Evolutionary conservation across 352 stramenopile species (phyloP).

Genomic region (Peronosclerospora sorghi): DNA sequence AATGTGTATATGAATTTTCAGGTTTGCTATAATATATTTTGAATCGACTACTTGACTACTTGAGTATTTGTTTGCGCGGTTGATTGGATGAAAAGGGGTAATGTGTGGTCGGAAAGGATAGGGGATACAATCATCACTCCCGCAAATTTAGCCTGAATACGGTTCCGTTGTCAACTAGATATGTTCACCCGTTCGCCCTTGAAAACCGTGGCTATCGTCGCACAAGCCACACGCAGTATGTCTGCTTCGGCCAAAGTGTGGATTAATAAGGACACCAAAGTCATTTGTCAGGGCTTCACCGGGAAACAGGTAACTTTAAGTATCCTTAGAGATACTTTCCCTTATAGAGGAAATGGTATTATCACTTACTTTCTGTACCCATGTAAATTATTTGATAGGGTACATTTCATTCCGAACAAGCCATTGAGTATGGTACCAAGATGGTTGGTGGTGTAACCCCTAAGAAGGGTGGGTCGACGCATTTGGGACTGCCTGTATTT

Average conservation of each 20-base stretch:
- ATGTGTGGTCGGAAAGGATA: no score
- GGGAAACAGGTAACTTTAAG: constrained; percentile 91
- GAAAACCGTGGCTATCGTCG: constrained; percentile 24
- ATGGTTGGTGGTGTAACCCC: constrained; percentile 99
- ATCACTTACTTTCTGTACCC: neutral
- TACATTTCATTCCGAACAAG: constrained; percentile 98
- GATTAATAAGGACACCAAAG: constrained; percentile 99
- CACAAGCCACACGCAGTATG: constrained; percentile 55
- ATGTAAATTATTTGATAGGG: constrained; percentile 40
- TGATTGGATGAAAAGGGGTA: no score
- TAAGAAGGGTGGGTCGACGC: constrained; percentile 95
- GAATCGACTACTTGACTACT: neutral
- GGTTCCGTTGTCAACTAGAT: constrained; percentile 1
- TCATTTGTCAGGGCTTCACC: constrained; percentile 99
- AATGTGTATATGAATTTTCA: no score
- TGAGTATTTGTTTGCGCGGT: neutral
- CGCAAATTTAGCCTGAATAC: no score
- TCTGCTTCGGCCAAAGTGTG: constrained; percentile 97
- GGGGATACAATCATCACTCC: no score
- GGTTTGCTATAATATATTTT: no score
- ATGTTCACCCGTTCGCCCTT: constrained; percentile 56
- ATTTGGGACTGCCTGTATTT: constrained; percentile 98
- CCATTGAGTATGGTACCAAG: constrained; percentile 99
- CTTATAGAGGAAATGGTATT: neutral
- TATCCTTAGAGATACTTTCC: neutral